Base-by-base conservation (phyloP, 2,329 filamentous ascomycete species). In the Orbilia brochopaga region DNA sequence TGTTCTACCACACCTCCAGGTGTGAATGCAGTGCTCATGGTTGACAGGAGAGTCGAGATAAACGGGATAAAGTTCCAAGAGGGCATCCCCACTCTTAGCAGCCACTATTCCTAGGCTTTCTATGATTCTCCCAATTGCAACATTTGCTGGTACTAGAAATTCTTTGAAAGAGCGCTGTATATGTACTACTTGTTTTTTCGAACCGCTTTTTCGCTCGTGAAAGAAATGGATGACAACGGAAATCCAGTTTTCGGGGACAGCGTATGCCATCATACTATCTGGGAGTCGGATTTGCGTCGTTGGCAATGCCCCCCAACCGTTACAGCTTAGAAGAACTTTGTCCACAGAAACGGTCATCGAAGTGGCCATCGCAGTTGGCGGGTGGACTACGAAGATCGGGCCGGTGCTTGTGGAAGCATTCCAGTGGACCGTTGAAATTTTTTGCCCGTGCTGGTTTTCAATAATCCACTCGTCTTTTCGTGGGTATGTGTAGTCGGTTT, bases 181-280 rank as follows among this genome's bases (percentile, higher is more conserved):
- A n/a, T n/a, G n/a, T 19, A 7, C 10, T 1, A 53, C 27, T 32
- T 32, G 27, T 53, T 6, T 53, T 24, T 32, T 32, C 27, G 23
- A 53, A 32, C 10, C 11, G 19, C 51, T 53, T 13, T 1, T 53
- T 32, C 24, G 51, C 32, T 53, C 51, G 24, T 53, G 51, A 32
- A 53, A 53, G 32, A 53, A 53, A 32, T 53, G 51, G 27, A 53
- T 15, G 17, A 32, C 32, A 24, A 35, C 51, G 10, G 51, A n/a
- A 32, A 53, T 8, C 23, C 17, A 17, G 21, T 19, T 53, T 53
- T 53, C 24, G 17, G 48, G 24, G 24, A 51, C 21, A 5, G 19
- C n/a, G 24, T 51, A 51, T 15, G 48, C 15, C 4, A 51, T 24
- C 21, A 30, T 15, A n/a, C 24, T 19, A 21, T 51, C 21, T 24